Base-by-base conservation (phyloP, 2,329 filamentous ascomycete species). In the Clarireedia paspali region DNA sequence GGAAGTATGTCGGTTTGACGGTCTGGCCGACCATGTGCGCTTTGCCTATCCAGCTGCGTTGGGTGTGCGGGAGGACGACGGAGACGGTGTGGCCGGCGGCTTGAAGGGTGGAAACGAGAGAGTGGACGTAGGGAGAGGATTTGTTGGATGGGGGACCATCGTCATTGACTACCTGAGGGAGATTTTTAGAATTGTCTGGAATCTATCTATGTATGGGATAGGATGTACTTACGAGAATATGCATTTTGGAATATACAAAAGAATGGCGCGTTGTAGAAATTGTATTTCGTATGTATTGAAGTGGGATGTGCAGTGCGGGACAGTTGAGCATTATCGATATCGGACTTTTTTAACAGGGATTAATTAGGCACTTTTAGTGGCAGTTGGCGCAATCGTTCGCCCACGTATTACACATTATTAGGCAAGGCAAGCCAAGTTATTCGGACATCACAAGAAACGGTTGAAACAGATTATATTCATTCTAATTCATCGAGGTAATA, bases 11-110 rank as follows among this genome's bases (percentile, higher is more conserved):
- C 7, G 91, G 91, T 69, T 86, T 89, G 59, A 95, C 82, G 9
- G 88, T 88, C 70, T 92, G 87, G 56, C 91, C 91, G 66, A 97
- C 91, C 67, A 97, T 88, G 72, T 97, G 94, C 2, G 94, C 94
- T 77, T 99, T 99, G 65, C 91, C 91, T 67, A 99, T 97, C 94
- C 94, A 99, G 56, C 91, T 96, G 60, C 92, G 85, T 74, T 99
- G 94, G 6, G 85, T 86, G 70, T 96, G 83, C 1, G 94, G 94
- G 14, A 99, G 82, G 61, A 94, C 87, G 50, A 99, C 91, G 6
- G 90, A 95, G 59, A 97, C 89, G n/a, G 76, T 79, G 72, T 96
- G 92, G 6, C 91, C 91, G 34, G 86, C 83, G 56, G 77, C 72
- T 70, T 90, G 83, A 50, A 94, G 83, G 53, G 81, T 80, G 59